A percentile compares a stretch with the other conserved stretches of the same genome.
Evolutionary conservation across 768 basidiomycete species (phyloP).

Genomic region (Kwoniella pini): DNA sequence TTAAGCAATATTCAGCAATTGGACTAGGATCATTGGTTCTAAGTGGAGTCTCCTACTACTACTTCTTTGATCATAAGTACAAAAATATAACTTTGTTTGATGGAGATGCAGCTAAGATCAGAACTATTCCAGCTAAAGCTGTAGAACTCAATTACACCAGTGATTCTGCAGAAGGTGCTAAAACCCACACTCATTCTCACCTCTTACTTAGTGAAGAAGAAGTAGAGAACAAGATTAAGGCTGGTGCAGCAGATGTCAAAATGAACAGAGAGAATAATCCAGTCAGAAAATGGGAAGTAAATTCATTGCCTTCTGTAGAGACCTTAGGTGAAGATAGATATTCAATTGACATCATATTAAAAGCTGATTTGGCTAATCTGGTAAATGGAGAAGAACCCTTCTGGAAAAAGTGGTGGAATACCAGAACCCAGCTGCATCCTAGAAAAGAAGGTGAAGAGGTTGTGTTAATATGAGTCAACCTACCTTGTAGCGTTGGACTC

Average conservation of each 20-base stretch:
- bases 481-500: no score
- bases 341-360: neutral
- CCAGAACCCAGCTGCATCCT: neutral
- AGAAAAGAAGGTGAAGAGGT: neutral
- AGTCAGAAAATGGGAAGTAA: constrained; percentile 5
- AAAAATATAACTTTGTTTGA: constrained; percentile 5
- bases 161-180: neutral
- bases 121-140: constrained; percentile 1
- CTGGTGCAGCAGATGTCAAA: neutral
- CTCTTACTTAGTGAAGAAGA: neutral
- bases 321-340: constrained; percentile 1
- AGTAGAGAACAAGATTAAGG: neutral
- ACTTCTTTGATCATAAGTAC: neutral
- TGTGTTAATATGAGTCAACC: no score
- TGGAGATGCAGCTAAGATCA: neutral
- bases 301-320: neutral
- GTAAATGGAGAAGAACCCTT: neutral
- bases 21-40: neutral
- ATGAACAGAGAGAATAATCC: neutral
- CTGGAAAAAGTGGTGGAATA: constrained; percentile 8
- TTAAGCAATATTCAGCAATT: neutral
- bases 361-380: neutral
- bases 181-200: neutral
- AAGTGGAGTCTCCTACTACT: neutral
- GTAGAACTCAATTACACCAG: constrained; percentile 3